These are phyloP conservation scores for Aspergillus bertholletiae DNA, from an alignment of 495 filamentous ascomycete genomes.

Conservation along the genomic window DNA sequence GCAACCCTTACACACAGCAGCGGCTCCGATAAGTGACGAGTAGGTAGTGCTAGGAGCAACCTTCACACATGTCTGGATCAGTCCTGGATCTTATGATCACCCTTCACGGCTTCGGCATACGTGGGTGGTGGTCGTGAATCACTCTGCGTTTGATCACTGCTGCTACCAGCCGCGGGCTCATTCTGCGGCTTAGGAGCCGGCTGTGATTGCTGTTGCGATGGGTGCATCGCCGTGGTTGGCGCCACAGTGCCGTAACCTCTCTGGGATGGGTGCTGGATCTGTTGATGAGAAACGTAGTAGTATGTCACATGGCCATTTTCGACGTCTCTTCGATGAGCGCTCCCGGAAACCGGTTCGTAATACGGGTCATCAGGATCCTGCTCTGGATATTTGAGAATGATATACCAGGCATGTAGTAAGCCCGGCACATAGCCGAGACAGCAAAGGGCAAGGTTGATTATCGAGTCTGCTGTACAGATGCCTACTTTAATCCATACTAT, in stretches of 20 bases:
- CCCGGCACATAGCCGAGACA: slow-evolving; percentile 87
- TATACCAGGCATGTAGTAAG: slow-evolving; percentile 95
- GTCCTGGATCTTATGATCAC: slow-evolving; percentile 87
- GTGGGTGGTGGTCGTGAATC: slow-evolving; percentile 59
- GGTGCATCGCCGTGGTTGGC: slow-evolving; percentile 23
- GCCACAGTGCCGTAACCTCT: slow-evolving; percentile 37
- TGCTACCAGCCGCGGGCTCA: slow-evolving; percentile 20
- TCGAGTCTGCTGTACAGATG: slow-evolving; percentile 85
- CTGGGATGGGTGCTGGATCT: slow-evolving; percentile 35
- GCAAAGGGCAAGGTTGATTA: slow-evolving; percentile 95
- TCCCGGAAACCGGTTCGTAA: slow-evolving; percentile 56
- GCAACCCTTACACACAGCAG: background rate
- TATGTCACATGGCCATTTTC: slow-evolving; percentile 59
- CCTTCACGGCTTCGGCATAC: slow-evolving; percentile 81
- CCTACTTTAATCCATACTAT: slow-evolving; percentile 94
- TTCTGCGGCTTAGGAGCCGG: slow-evolving; percentile 22
- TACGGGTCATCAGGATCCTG: slow-evolving; percentile 49
- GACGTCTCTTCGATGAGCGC: slow-evolving; percentile 40
- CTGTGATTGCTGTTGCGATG: slow-evolving; percentile 16
- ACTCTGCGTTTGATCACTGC: slow-evolving; percentile 30
- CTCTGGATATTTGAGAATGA: slow-evolving; percentile 88
- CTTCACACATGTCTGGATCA: slow-evolving; percentile 24
- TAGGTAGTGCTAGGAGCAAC: background rate
- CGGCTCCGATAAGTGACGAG: background rate
- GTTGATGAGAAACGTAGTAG: slow-evolving; percentile 61